These are phyloP conservation scores for Blastobotrys americana DNA, from an alignment of 805 yeast genomes.

Conservation along the genomic window DNA sequence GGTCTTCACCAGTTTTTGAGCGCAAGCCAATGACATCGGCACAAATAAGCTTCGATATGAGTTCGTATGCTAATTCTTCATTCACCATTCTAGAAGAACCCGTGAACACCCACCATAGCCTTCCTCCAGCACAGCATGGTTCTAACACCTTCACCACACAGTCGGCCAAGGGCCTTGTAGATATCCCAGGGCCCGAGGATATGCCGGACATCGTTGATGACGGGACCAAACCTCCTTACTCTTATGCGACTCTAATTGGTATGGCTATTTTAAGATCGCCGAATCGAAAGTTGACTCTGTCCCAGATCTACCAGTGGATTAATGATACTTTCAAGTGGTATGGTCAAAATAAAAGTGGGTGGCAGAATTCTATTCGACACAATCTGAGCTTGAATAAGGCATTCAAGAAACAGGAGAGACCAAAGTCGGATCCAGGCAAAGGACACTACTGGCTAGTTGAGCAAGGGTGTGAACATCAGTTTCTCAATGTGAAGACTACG, in stretches of 20 bases:
- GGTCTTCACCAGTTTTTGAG: constrained; percentile 15
- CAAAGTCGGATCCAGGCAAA: constrained; percentile 48
- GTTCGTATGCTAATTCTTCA: neutral
- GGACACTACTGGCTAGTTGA: constrained; percentile 93
- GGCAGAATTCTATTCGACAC: constrained; percentile 97
- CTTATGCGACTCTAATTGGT: constrained; percentile 89
- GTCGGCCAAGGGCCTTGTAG: neutral
- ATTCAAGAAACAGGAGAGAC: constrained; percentile 81
- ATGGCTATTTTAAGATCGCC: constrained; percentile 86
- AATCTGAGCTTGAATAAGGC: constrained; percentile 90
- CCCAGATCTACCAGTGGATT: constrained; percentile 91
- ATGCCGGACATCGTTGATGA: constrained; percentile 44
- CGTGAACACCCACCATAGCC: neutral
- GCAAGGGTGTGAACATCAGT: constrained; percentile 73
- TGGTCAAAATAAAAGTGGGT: constrained; percentile 78
- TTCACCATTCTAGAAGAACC: neutral
- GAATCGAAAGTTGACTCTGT: constrained; percentile 58
- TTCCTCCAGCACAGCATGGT: neutral
- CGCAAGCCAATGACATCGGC: constrained; percentile 1
- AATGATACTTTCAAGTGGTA: constrained; percentile 78
- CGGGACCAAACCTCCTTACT: constrained; percentile 79
- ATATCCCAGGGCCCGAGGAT: constrained; percentile 14
- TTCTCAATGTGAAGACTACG: constrained; percentile 38
- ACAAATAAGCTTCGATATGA: neutral
- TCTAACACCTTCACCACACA: neutral